Evolutionary conservation across 441 rosid species (phyloP).

Genomic region (Euphorbia schlechtendalii): DNA sequence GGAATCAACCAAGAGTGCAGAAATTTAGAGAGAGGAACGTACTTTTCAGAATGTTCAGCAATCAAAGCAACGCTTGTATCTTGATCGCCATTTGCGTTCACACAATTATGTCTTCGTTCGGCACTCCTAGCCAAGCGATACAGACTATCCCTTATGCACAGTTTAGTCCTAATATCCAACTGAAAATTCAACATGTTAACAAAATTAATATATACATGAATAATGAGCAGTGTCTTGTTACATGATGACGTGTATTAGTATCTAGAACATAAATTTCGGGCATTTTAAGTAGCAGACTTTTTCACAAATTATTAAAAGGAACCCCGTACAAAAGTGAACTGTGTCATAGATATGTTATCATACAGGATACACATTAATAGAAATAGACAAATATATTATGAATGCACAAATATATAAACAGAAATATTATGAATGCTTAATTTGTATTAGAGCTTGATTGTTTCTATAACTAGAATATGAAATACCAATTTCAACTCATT

Average conservation of each 20-base stretch:
- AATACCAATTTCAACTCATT: no score
- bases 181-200: conserved; percentile 36
- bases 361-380: no score
- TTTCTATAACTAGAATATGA: no score
- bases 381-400: no score
- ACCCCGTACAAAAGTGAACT: not conserved
- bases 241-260: not conserved
- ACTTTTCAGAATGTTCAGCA: no score
- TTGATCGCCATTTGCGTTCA: conserved; percentile 34
- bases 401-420: no score
- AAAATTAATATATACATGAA: conserved; percentile 11
- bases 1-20: no score
- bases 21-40: no score
- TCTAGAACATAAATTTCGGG: not conserved
- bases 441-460: no score
- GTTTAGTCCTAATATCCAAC: conserved; percentile 86
- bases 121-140: conserved; percentile 90
- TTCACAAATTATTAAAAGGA: not conserved
- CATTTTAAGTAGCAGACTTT: not conserved
- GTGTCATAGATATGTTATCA: not conserved
- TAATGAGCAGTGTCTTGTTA: not conserved
- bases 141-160: conserved; percentile 85
- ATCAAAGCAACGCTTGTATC: conserved; percentile 28
- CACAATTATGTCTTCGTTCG: conserved; percentile 61
- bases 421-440: no score